Evolutionary conservation across 768 basidiomycete species (phyloP).

Genomic region (Tremella fuciformis): DNA sequence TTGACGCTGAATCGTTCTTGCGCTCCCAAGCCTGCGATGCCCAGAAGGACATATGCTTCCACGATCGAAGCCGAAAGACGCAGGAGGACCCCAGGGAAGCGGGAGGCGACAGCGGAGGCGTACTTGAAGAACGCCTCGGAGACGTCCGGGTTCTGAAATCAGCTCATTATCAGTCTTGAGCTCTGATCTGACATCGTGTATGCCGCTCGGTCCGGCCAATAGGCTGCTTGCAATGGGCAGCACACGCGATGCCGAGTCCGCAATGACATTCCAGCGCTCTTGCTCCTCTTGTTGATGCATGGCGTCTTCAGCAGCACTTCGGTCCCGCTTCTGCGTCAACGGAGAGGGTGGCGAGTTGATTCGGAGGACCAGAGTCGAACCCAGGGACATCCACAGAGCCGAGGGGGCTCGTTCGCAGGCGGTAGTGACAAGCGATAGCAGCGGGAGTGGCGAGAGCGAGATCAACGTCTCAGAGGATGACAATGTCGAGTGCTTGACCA

Average conservation of each 20-base stretch:
- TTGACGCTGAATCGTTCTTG: slow-evolving; percentile 85
- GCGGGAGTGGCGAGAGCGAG: slow-evolving; percentile 73
- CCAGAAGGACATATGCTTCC: slow-evolving; percentile 68
- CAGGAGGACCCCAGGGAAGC: slow-evolving; percentile 45
- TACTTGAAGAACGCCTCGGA: slow-evolving; percentile 85
- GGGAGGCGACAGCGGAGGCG: slow-evolving; percentile 61
- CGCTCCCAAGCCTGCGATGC: slow-evolving; percentile 64
- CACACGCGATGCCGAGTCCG: slow-evolving; percentile 33
- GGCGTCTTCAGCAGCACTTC: slow-evolving; percentile 25
- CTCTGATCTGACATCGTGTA: slow-evolving; percentile 37
- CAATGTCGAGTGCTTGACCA: slow-evolving; percentile 62
- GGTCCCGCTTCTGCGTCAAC: slow-evolving; percentile 52
- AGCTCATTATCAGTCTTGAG: background rate
- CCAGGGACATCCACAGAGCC: slow-evolving; percentile 74
- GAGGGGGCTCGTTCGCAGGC: slow-evolving; percentile 45
- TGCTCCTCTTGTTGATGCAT: slow-evolving; percentile 24
- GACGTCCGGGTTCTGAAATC: slow-evolving; percentile 76
- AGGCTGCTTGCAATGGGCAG: slow-evolving; percentile 24
- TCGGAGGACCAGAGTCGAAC: slow-evolving; percentile 74
- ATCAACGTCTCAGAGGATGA: slow-evolving; percentile 74
- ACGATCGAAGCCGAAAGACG: slow-evolving; percentile 62
- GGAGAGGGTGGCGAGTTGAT: slow-evolving; percentile 66
- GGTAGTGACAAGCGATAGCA: slow-evolving; percentile 53
- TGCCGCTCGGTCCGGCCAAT: slow-evolving; percentile 23
- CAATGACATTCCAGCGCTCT: slow-evolving; percentile 35